phyloP scores from a whole-genome alignment of 2,329 filamentous ascomycete species.

The Raffaelea albimanens region DNA sequence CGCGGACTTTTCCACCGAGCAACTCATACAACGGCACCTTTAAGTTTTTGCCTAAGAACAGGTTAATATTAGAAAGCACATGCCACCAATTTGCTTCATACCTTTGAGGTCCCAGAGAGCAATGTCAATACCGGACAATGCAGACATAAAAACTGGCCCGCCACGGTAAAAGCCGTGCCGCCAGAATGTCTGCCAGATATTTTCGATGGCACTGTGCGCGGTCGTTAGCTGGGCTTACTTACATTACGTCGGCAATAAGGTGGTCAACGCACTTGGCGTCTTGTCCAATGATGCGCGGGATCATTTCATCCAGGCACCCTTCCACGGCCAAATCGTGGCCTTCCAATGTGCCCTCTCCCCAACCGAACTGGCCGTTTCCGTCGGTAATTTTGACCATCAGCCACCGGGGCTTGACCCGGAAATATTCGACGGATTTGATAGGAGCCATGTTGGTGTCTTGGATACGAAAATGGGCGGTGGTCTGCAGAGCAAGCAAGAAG shows the following conservation, averaged over 20 bases:
- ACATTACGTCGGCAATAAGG: neutral
- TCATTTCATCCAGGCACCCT: constrained; percentile 53
- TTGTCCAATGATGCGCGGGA: constrained; percentile 44
- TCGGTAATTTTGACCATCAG: constrained; percentile 61
- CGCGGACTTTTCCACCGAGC: constrained; percentile 55
- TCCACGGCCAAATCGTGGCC: constrained; percentile 58
- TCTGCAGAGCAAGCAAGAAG: neutral
- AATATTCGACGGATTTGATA: constrained; percentile 56
- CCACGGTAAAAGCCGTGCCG: constrained; percentile 59
- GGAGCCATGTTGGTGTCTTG: constrained; percentile 9
- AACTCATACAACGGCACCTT: constrained; percentile 54
- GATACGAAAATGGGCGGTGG: neutral
- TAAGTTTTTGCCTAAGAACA: constrained; percentile 8
- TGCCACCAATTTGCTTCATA: constrained; percentile 8
- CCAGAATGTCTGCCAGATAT: constrained; percentile 61
- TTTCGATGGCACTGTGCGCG: constrained; percentile 39
- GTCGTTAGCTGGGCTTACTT: constrained; percentile 32
- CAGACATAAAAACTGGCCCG: constrained; percentile 63
- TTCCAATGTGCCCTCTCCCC: constrained; percentile 59
- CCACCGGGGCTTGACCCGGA: constrained; percentile 58
- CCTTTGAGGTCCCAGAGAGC: constrained; percentile 61
- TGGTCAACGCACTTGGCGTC: constrained; percentile 46
- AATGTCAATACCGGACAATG: constrained; percentile 62
- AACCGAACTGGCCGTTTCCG: constrained; percentile 46
- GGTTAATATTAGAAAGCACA: no score